Percentiles rank a stretch among this genome's conserved stretches.
Conservation (phyloP, 192 early-diverging fungal species). For the Glomus cerebriforme region DNA sequence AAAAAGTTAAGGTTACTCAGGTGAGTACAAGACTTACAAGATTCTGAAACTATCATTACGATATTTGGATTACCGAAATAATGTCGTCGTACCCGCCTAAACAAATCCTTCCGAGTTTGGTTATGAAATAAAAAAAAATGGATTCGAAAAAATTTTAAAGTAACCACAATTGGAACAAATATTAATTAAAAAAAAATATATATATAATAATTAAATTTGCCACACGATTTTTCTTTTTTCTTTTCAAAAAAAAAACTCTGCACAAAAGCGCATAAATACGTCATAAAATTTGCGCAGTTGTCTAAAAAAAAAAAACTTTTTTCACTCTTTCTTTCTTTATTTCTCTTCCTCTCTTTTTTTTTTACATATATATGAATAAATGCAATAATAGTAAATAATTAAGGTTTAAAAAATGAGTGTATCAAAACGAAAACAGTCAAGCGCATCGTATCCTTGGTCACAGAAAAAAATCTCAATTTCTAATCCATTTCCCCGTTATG, state of each 20-base stretch:
- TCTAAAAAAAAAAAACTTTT: no score
- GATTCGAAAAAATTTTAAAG: no score
- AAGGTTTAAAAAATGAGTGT: not conserved
- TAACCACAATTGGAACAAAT: no score
- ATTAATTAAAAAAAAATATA: no score
- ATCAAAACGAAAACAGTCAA: not conserved
- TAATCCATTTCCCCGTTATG: conserved; percentile 44
- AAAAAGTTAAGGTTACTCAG: no score
- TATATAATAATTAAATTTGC: not conserved
- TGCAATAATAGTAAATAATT: not conserved
- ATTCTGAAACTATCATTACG: no score
- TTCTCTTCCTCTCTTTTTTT: not conserved
- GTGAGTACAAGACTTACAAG: no score
- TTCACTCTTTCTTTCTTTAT: not conserved
- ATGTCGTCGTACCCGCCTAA: no score
- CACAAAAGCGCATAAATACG: not conserved
- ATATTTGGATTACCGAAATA: no score
- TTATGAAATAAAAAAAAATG: no score
- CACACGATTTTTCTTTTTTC: not conserved
- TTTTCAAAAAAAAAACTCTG: not conserved
- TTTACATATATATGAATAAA: not conserved
- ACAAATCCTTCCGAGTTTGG: no score
- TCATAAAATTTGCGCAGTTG: not conserved
- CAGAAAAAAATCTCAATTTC: conserved; percentile 19
- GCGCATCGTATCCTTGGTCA: conserved; percentile 11